These are phyloP conservation scores for Piper longum DNA, from an alignment of 164 flowering plant genomes.

Conservation along the genomic window DNA sequence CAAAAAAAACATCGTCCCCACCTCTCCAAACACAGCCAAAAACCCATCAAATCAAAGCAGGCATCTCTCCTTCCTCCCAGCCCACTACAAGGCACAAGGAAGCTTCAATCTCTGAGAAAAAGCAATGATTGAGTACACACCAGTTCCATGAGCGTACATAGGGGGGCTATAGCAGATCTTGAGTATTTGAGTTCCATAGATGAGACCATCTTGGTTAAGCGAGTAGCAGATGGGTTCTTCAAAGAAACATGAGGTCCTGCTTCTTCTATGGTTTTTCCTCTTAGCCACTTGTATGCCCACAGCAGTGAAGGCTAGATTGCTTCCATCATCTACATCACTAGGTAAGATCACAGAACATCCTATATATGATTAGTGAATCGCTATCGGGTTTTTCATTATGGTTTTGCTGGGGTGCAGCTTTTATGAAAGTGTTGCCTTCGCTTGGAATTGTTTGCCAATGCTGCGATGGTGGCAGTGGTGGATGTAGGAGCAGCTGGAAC, in stretches of 20 bases:
- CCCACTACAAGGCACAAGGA: neutral
- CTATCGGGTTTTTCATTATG: too few relatives aligned
- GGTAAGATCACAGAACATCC: neutral
- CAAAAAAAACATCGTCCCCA: neutral
- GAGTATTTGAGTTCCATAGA: too few relatives aligned
- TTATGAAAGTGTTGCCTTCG: neutral
- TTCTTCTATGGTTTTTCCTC: neutral
- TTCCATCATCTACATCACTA: neutral
- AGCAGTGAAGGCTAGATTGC: neutral
- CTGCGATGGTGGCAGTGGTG: constrained; percentile 7
- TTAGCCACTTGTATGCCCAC: neutral
- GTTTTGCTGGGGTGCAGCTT: neutral
- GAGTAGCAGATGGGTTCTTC: neutral
- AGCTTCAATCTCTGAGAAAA: neutral
- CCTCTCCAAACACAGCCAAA: neutral
- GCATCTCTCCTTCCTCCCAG: neutral
- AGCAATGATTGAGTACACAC: neutral
- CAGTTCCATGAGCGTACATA: neutral
- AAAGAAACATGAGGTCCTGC: neutral
- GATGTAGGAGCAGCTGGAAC: constrained; percentile 16
- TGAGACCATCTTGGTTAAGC: neutral
- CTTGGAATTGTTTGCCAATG: constrained; percentile 9
- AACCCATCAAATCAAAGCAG: neutral
- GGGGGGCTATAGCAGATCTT: too few relatives aligned
- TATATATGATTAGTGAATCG: neutral